phyloP scores from a whole-genome alignment of 768 basidiomycete species.

The Pholiota conissans region DNA sequence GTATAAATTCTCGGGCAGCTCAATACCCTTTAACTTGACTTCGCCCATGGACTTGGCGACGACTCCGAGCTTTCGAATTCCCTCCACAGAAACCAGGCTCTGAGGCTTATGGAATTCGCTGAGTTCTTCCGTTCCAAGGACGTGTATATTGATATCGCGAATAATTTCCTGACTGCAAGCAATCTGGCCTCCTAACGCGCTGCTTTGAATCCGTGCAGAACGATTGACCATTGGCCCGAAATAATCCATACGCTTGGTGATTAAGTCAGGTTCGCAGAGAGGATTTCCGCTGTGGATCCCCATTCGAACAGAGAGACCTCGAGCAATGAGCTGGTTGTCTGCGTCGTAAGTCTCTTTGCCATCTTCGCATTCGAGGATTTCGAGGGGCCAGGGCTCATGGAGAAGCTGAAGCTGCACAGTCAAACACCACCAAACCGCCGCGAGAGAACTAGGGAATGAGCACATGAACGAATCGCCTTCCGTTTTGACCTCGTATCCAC shows the following conservation, averaged over 20 bases:
- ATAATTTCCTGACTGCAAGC: constrained; percentile 88
- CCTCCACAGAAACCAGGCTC: constrained; percentile 63
- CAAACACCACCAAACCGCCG: constrained; percentile 91
- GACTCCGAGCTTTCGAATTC: constrained; percentile 71
- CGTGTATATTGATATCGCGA: constrained; percentile 70
- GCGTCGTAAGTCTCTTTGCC: constrained; percentile 76
- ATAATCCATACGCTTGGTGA: constrained; percentile 96
- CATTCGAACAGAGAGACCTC: constrained; percentile 97
- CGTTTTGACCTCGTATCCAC: constrained; percentile 98
- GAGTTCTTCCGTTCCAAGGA: constrained; percentile 52
- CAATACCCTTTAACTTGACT: constrained; percentile 91
- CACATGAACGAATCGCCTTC: constrained; percentile 99
- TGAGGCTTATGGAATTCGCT: constrained; percentile 62
- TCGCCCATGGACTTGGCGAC: constrained; percentile 80
- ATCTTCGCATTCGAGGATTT: constrained; percentile 91
- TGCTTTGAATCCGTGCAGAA: constrained; percentile 78
- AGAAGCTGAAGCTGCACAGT: constrained; percentile 83
- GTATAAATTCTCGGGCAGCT: constrained; percentile 85
- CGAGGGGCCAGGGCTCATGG: constrained; percentile 85
- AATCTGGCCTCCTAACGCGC: constrained; percentile 91
- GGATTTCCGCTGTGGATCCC: constrained; percentile 93
- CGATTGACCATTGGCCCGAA: constrained; percentile 97
- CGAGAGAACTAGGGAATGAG: constrained; percentile 86
- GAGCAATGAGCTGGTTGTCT: constrained; percentile 67
- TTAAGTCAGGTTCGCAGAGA: constrained; percentile 86